A percentile compares a stretch with the other conserved stretches of the same genome.
These are phyloP conservation scores for Ascochyta fabae DNA, from an alignment of 2,329 filamentous ascomycete genomes.

Conservation along the genomic window DNA sequence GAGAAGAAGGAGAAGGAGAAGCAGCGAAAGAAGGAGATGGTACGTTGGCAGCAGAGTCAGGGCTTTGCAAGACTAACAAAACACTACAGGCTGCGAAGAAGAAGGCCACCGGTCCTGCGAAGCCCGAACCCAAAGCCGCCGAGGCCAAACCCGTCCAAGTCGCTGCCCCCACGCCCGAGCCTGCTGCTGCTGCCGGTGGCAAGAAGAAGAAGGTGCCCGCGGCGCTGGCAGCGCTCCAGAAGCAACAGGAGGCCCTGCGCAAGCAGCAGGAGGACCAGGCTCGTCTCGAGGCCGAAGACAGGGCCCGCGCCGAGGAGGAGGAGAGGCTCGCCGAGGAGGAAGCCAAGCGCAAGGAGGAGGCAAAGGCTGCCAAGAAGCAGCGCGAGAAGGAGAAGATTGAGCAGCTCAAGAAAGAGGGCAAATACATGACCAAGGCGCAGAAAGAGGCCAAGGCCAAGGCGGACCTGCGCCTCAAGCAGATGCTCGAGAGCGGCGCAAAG, in stretches of 20 bases:
- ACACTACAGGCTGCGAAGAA: slow-evolving; percentile 59
- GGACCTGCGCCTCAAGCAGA: slow-evolving; percentile 82
- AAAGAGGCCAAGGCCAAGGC: slow-evolving; percentile 81
- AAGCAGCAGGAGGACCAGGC: slow-evolving; percentile 69
- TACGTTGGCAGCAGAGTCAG: slow-evolving; percentile 50
- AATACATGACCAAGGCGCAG: slow-evolving; percentile 85
- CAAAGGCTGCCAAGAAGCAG: slow-evolving; percentile 79
- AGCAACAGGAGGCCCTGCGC: slow-evolving; percentile 80
- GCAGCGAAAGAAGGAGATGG: slow-evolving; percentile 97
- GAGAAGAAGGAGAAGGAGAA: slow-evolving; percentile 98
- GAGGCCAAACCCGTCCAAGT: slow-evolving; percentile 50
- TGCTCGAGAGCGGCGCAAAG: slow-evolving; percentile 76
- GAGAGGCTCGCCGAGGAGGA: slow-evolving; percentile 72
- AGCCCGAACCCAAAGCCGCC: slow-evolving; percentile 49
- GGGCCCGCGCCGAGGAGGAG: slow-evolving; percentile 68
- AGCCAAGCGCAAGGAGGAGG: slow-evolving; percentile 71
- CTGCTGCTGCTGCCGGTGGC: slow-evolving; percentile 57
- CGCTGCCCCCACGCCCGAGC: slow-evolving; percentile 33
- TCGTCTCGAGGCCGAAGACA: slow-evolving; percentile 66
- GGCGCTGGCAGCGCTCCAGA: slow-evolving; percentile 74
- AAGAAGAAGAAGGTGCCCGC: slow-evolving; percentile 92
- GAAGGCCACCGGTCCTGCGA: slow-evolving; percentile 61
- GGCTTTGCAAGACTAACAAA: background rate
- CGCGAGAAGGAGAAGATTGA: slow-evolving; percentile 87
- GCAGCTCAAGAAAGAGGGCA: slow-evolving; percentile 86